Base-by-base conservation (phyloP, 805 yeast genomes). In the Starmerella gropengiesseri region DNA sequence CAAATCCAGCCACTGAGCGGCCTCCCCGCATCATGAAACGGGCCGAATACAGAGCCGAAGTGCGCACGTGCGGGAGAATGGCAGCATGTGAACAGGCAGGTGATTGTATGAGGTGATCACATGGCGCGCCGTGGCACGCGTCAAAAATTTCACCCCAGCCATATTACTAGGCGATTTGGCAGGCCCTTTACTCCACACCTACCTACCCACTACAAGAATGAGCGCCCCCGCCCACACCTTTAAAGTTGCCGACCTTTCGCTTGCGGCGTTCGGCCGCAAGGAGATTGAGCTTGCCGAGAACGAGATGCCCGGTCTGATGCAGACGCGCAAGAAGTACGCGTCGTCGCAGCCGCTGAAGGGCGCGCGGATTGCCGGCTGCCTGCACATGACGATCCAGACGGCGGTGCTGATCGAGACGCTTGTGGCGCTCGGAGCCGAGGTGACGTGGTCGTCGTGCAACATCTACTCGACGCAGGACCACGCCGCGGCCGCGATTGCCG, bases 401-500 rank as follows among this genome's bases (percentile, higher is more conserved):
- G 98, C 97, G 58, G 97, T 89, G 55, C 77, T 89, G 69, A 91
- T 91, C 62, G 98, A 89, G 77, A 89, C 98, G 58, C 77, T 91
- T 61, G 83, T 77, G 61, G 95, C 94, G 54, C 77, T 89, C 59
- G 98, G 98, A 74, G 98, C 98, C 53, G 98, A 89, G 75, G 97
- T 89, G 52, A 91, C 98, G 62, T 89, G 98, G 98, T 77, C 95
- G 53, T 85, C 95, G 38, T 89, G 98, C 78, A 89, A 89, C 94
- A 89, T 89, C 61, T 89, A 84, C 81, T 87, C 97, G 59, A 89
- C 98, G 56, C 98, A 89, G 75, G 98, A 89, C 72, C 97, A 89
- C 68, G 97, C 97, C 58, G 97, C 98, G 60, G 96, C 98, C 62
- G 97, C 97, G 60, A 91, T 89, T 67, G 98, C 98, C 59, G 98